These are phyloP conservation scores for Neurospora cerealis DNA, from an alignment of 495 filamentous ascomycete genomes.

Conservation along the genomic window DNA sequence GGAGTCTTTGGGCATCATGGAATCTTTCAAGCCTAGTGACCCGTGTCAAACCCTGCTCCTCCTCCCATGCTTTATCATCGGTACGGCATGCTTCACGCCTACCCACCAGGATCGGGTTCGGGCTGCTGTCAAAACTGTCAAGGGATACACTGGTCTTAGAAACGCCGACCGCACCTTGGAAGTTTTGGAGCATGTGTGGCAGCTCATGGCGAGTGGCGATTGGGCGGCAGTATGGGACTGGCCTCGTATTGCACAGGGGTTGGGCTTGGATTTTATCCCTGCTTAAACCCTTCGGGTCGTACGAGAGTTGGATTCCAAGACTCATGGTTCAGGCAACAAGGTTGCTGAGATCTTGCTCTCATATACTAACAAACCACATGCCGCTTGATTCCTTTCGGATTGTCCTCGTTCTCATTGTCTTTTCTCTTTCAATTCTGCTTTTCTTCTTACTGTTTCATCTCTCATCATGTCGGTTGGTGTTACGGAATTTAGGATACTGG, in stretches of 20 bases:
- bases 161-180: constrained; percentile 69
- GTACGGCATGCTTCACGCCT: constrained; percentile 67
- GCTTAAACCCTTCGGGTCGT: constrained; percentile 14
- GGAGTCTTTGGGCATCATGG: constrained; percentile 57
- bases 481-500: neutral
- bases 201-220: constrained; percentile 64
- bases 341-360: neutral
- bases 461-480: neutral
- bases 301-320: neutral
- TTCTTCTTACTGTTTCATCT: neutral
- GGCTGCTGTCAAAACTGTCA: constrained; percentile 56
- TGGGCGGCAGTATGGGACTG: constrained; percentile 80
- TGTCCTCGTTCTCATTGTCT: neutral
- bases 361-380: neutral
- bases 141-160: constrained; percentile 67
- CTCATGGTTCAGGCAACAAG: too few species aligned
- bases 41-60: constrained; percentile 68
- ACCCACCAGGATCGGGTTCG: constrained; percentile 60
- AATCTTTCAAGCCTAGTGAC: constrained; percentile 47
- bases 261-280: constrained; percentile 73
- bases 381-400: neutral
- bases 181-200: constrained; percentile 75
- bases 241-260: constrained; percentile 66
- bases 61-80: constrained; percentile 80
- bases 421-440: neutral